These are phyloP conservation scores for Thielaviopsis cerberus DNA, from an alignment of 2,329 filamentous ascomycete species.

Conservation along the genomic window DNA sequence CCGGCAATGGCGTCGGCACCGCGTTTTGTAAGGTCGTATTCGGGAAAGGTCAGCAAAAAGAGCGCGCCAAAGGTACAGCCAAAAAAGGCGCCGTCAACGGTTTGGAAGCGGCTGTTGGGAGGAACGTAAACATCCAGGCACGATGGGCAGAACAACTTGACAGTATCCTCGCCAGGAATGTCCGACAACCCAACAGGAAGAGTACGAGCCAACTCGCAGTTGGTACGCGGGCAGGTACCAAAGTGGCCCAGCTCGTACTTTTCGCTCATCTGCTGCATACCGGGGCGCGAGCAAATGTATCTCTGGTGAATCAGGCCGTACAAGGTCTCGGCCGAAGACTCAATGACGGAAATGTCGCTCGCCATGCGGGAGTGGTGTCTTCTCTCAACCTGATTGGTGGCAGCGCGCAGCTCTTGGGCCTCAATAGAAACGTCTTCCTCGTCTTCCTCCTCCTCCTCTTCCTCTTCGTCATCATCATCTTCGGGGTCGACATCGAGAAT, in stretches of 20 bases:
- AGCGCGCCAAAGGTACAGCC: slow-evolving; percentile 91
- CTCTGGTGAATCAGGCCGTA: too few species aligned
- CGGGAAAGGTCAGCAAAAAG: slow-evolving; percentile 96
- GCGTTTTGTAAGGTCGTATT: slow-evolving; percentile 69
- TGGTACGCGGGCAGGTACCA: slow-evolving; percentile 81
- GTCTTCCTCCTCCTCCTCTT: slow-evolving; percentile 62
- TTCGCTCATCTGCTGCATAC: too few species aligned
- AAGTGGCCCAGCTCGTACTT: slow-evolving; percentile 97
- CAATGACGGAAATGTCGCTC: too few species aligned
- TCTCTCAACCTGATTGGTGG: too few species aligned
- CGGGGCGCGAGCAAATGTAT: too few species aligned
- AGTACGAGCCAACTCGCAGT: slow-evolving; percentile 78
- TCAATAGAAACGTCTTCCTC: slow-evolving; percentile 44
- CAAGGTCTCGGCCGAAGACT: too few species aligned
- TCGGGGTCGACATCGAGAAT: slow-evolving; percentile 96
- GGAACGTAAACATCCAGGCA: slow-evolving; percentile 95
- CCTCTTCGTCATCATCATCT: slow-evolving; percentile 92
- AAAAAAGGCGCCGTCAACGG: slow-evolving; percentile 94
- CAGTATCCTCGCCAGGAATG: slow-evolving; percentile 87
- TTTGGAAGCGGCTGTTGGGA: slow-evolving; percentile 91
- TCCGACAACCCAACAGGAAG: slow-evolving; percentile 87
- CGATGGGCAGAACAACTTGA: slow-evolving; percentile 93
- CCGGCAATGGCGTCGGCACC: slow-evolving; percentile 38
- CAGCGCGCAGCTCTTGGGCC: too few species aligned
- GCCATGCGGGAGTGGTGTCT: too few species aligned